phyloP scores from a whole-genome alignment of 495 filamentous ascomycete genomes.

The Amphirosellinia nigrospora region DNA sequence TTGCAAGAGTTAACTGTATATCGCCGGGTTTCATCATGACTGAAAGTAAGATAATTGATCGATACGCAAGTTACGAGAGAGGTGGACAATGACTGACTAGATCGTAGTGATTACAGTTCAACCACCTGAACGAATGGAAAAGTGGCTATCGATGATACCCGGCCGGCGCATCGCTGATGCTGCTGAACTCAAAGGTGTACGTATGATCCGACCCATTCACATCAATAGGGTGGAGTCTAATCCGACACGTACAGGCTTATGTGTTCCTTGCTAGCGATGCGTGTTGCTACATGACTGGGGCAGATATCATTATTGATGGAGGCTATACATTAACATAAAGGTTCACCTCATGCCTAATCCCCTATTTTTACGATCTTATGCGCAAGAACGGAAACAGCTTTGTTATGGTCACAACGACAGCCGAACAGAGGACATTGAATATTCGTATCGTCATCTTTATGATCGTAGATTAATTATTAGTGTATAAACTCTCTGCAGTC shows the following conservation, averaged over 20 bases:
- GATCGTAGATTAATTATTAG: too few relatives aligned
- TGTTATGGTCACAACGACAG: too few relatives aligned
- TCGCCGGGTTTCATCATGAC: conserved; percentile 53
- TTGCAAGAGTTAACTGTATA: conserved; percentile 63
- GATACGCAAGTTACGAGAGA: neutral
- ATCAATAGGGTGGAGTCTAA: neutral
- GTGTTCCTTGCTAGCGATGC: conserved; percentile 67
- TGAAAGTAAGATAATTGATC: conserved; percentile 9
- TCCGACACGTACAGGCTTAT: conserved; percentile 5
- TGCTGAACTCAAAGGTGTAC: conserved; percentile 25
- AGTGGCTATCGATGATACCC: conserved; percentile 29
- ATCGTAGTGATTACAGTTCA: conserved; percentile 16
- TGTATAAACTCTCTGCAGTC: too few relatives aligned
- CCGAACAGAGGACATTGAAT: too few relatives aligned
- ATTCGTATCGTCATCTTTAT: too few relatives aligned
- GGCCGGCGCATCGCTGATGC: conserved; percentile 22
- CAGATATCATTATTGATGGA: conserved; percentile 65
- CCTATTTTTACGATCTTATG: too few relatives aligned
- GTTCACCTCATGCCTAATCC: too few relatives aligned
- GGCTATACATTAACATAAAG: conserved; percentile 35
- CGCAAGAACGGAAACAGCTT: too few relatives aligned
- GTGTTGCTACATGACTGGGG: conserved; percentile 67
- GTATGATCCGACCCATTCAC: neutral
- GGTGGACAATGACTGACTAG: neutral
- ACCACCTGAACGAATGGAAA: conserved; percentile 36